Evolutionary conservation across 169 alveolate species (phyloP), one percentile per base, ranked within the genome.

Genomic region (Cryptosporidium muris): DNA sequence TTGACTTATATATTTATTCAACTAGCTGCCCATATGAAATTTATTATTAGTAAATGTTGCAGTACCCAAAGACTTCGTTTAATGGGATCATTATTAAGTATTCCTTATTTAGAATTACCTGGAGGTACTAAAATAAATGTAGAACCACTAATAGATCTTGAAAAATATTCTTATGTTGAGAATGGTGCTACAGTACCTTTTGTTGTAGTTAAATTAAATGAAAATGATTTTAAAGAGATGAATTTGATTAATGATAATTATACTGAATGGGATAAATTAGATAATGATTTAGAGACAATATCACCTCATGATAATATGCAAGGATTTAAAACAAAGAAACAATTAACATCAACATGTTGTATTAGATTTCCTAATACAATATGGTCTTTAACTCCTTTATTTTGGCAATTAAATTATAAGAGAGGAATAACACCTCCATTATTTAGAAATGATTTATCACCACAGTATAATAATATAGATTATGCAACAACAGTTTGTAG

Each of bases 181-280:
- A 74, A 74, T 74, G 85, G 85, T 74, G 85, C 74, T 3, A 58
- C 85, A 6, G 43, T 74, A 1, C 85, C 85, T 4, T 74, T 74
- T 74, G 43, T 8, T 74, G 85, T 74, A 16, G 62, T 74, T 3
- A 74, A 68, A 60, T 36, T 4, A 2, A 51, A 58, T 48, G 85
- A 74, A 45, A 9, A 74, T 5, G 74, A 74, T 40, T 49, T 74
- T 43, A 58, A 74, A 74, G 85, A 74, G 25, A 68, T 38, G 40
- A 40, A 11, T 45, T 66, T 58, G 60, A 58, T 74, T 40, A 74
- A 74, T 4, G 63, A 74, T 36, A 45, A 60, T 42, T 54, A 58
- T 14, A 74, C 85, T 2, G 25, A 25, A 25, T 25, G 25, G 25
- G 25, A 25, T 25, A 25, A 25, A 25, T 58, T 74, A 14, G 67